These are phyloP conservation scores for Podochytrium sp. DNA, from an alignment of 192 early-diverging fungal genomes.

Conservation along the genomic window DNA sequence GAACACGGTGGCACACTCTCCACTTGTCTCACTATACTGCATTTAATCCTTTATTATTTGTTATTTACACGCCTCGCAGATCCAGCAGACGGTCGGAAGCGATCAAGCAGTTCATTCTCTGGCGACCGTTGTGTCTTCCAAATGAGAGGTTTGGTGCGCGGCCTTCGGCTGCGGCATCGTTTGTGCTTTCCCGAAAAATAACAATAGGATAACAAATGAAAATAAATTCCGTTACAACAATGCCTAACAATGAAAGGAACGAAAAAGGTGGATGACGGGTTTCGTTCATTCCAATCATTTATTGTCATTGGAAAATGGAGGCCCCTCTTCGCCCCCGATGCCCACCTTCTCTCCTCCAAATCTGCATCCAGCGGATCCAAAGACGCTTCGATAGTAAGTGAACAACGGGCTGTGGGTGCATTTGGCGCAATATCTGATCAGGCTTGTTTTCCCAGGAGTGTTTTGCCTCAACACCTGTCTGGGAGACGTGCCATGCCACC, in stretches of 20 bases:
- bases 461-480: slow-evolving; percentile 13
- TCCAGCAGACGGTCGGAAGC: not conserved
- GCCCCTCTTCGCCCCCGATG: not conserved
- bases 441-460: not conserved
- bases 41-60: too few relatives aligned
- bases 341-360: slow-evolving; percentile 1
- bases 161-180: not conserved
- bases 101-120: not conserved
- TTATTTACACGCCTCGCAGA: too few relatives aligned
- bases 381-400: slow-evolving; percentile 18
- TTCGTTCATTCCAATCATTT: not conserved
- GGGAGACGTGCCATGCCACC: slow-evolving; percentile 22
- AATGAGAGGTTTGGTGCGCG: not conserved
- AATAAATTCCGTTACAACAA: not conserved
- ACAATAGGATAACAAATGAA: not conserved
- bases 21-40: too few relatives aligned
- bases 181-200: not conserved
- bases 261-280: not conserved
- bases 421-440: too few relatives aligned
- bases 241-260: not conserved
- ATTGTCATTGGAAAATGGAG: not conserved
- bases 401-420: too few relatives aligned
- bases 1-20: not conserved
- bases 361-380: slow-evolving; percentile 6
- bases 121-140: not conserved